A percentile compares a stretch with the other conserved stretches of the same genome.
phyloP scores from a whole-genome alignment of 2,329 filamentous ascomycete species.

The Dothideomycetidae sp. region DNA sequence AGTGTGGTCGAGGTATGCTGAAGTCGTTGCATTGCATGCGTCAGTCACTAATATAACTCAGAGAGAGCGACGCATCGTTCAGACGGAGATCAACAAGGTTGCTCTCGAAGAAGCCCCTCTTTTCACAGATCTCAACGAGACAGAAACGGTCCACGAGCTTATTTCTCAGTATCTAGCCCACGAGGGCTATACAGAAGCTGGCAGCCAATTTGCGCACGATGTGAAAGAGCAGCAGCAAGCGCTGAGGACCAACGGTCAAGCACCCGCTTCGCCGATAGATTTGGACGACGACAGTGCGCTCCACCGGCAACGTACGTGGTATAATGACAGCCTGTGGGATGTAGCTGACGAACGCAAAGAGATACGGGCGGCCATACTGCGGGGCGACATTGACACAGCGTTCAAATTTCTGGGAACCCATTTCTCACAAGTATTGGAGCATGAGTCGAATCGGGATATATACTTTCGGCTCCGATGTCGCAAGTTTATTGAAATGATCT shows the following conservation, averaged over 20 bases:
- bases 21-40: conserved; percentile 3
- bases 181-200: conserved; percentile 90
- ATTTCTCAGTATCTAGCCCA: conserved; percentile 83
- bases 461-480: conserved; percentile 78
- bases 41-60: conserved; percentile 25
- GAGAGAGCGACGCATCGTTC: conserved; percentile 47
- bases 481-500: conserved; percentile 92
- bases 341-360: conserved; percentile 34
- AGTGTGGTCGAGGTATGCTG: conserved; percentile 57
- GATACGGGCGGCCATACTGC: conserved; percentile 73
- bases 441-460: conserved; percentile 56
- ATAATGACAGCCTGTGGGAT: neutral
- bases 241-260: conserved; percentile 26
- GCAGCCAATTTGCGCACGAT: conserved; percentile 73
- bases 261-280: conserved; percentile 32
- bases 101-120: conserved; percentile 42
- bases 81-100: conserved; percentile 43
- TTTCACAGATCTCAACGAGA: conserved; percentile 53
- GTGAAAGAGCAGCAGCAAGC: conserved; percentile 59
- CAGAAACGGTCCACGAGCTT: conserved; percentile 65
- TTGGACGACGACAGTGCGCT: conserved; percentile 71
- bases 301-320: conserved; percentile 61
- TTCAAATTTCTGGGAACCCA: conserved; percentile 65
- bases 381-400: conserved; percentile 83
- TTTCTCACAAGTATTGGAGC: conserved; percentile 66